Evolutionary conservation across 2,329 filamentous ascomycete species (phyloP).

Genomic region (Pseudocercospora eumusae): DNA sequence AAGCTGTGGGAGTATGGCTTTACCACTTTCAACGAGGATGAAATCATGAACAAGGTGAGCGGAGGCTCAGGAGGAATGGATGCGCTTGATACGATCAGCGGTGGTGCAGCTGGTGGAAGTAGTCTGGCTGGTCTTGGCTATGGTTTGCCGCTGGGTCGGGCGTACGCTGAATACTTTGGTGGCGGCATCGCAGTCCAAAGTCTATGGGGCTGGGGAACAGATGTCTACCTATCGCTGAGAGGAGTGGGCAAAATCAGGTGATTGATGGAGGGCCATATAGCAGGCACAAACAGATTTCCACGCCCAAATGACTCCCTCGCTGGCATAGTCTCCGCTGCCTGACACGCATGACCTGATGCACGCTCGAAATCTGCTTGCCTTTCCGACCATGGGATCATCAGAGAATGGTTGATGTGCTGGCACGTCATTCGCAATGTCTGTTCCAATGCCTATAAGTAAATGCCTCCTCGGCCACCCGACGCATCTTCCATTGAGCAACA

Average conservation of each 20-base stretch:
- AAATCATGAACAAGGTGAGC: slow-evolving; percentile 52
- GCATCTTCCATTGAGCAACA: not conserved
- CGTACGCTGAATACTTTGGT: slow-evolving; percentile 97
- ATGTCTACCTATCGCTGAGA: slow-evolving; percentile 64
- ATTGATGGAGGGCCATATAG: not conserved
- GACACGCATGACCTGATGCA: not conserved
- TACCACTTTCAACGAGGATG: slow-evolving; percentile 81
- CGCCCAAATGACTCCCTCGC: not conserved
- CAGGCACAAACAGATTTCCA: not conserved
- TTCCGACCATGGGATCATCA: not conserved
- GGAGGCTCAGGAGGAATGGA: slow-evolving; percentile 54
- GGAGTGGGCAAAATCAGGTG: slow-evolving; percentile 56
- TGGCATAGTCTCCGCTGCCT: not conserved
- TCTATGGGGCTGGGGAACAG: slow-evolving; percentile 85
- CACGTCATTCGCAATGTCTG: not conserved
- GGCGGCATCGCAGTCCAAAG: slow-evolving; percentile 95
- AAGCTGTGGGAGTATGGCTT: slow-evolving; percentile 98
- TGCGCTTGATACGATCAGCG: slow-evolving; percentile 74
- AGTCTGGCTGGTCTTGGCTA: slow-evolving; percentile 88
- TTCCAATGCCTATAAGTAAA: not conserved
- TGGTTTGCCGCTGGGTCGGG: slow-evolving; percentile 82
- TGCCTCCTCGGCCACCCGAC: not conserved
- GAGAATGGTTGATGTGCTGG: not conserved
- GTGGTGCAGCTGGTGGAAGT: slow-evolving; percentile 70
- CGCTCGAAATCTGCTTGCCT: not conserved